Percentiles rank a stretch among this genome's conserved stretches.
phyloP scores from a whole-genome alignment of 495 filamentous ascomycete species.

The Annulohypoxylon stygium region DNA sequence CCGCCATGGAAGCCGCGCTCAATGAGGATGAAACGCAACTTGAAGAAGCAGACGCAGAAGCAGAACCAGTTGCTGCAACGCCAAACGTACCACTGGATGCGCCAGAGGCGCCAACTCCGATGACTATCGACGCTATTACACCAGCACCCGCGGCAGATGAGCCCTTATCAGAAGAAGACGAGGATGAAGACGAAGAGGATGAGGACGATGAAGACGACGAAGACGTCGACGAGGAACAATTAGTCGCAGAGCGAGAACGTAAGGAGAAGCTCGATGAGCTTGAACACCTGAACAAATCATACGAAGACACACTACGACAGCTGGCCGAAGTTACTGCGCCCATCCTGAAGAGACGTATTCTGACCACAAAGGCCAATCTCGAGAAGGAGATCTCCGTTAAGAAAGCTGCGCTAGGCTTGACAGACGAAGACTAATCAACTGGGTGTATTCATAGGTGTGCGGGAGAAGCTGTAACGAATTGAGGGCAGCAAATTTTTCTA shows the following conservation, averaged over 20 bases:
- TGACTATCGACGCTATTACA: conserved; percentile 51
- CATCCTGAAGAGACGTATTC: conserved; percentile 66
- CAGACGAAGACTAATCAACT: conserved; percentile 55
- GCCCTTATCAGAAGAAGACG: conserved; percentile 61
- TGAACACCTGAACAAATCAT: conserved; percentile 63
- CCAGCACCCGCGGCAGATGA: conserved; percentile 50
- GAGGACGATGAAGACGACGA: conserved; percentile 61
- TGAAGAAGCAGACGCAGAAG: conserved; percentile 17
- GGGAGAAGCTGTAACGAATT: not conserved
- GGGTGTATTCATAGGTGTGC: not conserved
- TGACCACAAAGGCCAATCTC: conserved; percentile 59
- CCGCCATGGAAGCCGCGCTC: conserved; percentile 58
- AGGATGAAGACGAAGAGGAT: conserved; percentile 62
- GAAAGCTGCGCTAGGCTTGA: conserved; percentile 63
- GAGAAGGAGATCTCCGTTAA: conserved; percentile 71
- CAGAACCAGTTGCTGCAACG: conserved; percentile 44
- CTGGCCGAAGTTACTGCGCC: conserved; percentile 55
- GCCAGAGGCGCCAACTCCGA: conserved; percentile 54
- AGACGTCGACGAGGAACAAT: conserved; percentile 64
- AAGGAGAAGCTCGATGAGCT: conserved; percentile 67
- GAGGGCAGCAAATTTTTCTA: not conserved
- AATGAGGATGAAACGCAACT: conserved; percentile 51
- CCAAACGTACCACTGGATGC: conserved; percentile 52
- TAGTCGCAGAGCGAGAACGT: conserved; percentile 51
- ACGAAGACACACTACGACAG: conserved; percentile 55